phyloP scores from a whole-genome alignment of 805 yeast species.

The Candida montana region DNA sequence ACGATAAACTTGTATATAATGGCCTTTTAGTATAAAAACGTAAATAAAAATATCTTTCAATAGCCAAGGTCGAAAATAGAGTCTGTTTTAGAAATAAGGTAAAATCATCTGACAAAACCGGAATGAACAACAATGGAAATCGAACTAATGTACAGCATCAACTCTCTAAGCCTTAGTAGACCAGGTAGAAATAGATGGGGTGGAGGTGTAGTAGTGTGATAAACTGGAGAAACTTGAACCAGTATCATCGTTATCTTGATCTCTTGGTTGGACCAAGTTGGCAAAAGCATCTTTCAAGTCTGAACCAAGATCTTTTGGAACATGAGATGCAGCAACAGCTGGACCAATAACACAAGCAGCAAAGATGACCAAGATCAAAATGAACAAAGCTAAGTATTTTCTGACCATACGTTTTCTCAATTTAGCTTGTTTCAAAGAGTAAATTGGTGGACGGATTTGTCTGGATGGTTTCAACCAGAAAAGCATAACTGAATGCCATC shows the following conservation, averaged over 20 bases:
- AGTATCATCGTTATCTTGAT: conserved; percentile 78
- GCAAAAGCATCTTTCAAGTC: conserved; percentile 36
- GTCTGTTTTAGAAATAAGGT: not conserved
- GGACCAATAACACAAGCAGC: conserved; percentile 84
- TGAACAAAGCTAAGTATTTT: conserved; percentile 82
- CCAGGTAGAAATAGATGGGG: conserved; percentile 50
- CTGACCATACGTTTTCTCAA: conserved; percentile 96
- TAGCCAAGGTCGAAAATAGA: not conserved
- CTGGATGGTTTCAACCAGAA: conserved; percentile 98
- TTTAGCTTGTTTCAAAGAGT: conserved; percentile 92
- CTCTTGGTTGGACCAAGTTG: conserved; percentile 90
- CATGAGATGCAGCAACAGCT: conserved; percentile 69
- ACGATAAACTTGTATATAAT: not conserved
- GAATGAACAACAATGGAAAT: not conserved
- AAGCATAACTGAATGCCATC: conserved; percentile 96
- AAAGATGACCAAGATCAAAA: conserved; percentile 62
- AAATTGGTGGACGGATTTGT: conserved; percentile 97
- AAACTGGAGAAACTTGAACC: conserved; percentile 39
- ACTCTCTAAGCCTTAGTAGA: conserved; percentile 42
- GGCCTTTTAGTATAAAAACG: not conserved
- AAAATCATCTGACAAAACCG: no score
- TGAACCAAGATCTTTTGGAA: conserved; percentile 31
- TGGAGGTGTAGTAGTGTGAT: conserved; percentile 38
- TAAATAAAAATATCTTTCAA: not conserved
- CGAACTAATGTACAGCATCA: conserved; percentile 4